Evolutionary conservation across 2,329 filamentous ascomycete species (phyloP), one percentile per base, ranked within the genome.

Genomic region (Proliferodiscus dingleyae): DNA sequence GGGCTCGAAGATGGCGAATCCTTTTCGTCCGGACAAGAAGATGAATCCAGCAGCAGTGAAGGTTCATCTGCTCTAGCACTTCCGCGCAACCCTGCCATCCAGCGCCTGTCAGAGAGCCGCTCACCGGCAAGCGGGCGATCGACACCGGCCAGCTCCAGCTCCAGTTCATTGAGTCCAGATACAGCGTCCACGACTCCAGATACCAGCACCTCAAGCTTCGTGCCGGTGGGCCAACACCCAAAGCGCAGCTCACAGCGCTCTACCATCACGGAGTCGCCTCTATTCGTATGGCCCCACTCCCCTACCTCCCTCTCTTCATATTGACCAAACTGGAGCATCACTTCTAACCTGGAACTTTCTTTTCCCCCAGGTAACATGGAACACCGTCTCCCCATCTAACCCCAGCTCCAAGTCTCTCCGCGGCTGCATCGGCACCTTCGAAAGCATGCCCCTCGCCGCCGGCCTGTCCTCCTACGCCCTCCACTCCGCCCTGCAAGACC

Each of bases 341-440:
- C 7, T 36, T 15, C 16, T 37, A 8, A n/a, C n/a, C n/a, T n/a
- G n/a, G n/a, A n/a, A n/a, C n/a, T n/a, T 37, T 8, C 11, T 37
- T 37, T 5, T 24, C 6, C 23, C 18, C 18, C 26, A 48, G 46
- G 41, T 48, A 40, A 63, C 61, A 6, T 97, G 91, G 90, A 95
- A 96, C 69, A 88, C 80, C 0, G 58, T 89, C 44, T 80, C 77
- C 6, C 66, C 60, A n/a, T n/a, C 16, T 45, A 45, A 11, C 37
- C 46, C 30, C 24, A 21, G 36, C 33, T 19, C 29, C 24, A 23
- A 42, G 3, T 78, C 77, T 19, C 78, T 98, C 33, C 84, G 93
- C 49, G 93, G 93, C 49, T 98, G 93, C 72, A 97, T 98, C 63
- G 93, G 93, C 56, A 98, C 91, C 2, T 98, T 97, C 61, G 86